Base-by-base conservation (phyloP, 331 rosid species). In the Pyrus hybrid region DNA sequence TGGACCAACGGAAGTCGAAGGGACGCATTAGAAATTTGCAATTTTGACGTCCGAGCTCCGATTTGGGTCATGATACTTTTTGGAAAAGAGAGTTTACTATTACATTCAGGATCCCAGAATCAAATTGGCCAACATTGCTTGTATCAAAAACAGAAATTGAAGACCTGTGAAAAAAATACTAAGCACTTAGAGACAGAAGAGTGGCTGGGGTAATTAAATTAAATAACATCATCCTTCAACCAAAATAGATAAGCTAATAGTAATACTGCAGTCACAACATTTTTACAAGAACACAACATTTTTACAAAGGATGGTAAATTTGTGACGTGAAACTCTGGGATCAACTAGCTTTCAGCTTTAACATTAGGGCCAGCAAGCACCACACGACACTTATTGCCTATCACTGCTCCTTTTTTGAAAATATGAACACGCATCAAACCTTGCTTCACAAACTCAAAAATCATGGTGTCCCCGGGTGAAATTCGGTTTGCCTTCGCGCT, bases 401-500 rank as follows among this genome's bases (percentile, higher is more conserved):
- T 14, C 63, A 20, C 13, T 13, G 26, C 30, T 7, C 49, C 63
- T 32, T 28, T 54, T 25, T 11, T 57, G 25, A 68, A 35, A n/a
- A 68, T n/a, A 58, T 77, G 63, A n/a, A 68, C 28, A 3, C 29
- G 43, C 49, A 60, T 29, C 21, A 57, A 47, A 41, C 51, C 11
- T 43, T 20, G 75, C 25, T 57, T 5, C 7, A 68, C 60, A 57
- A 56, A 43, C 80, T 77, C 75, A 30, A 77, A 68, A 30, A 68
- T 26, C 37, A 77, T 5, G 21, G 60, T 13, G 62, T 68, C 74
- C 9, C 75, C 75, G 7, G 17, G 3, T 30, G 60, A 37, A 28
- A 70, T 26, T 7, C 14, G 11, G 73, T 68, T 67, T 0, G 21
- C 68, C 9, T 12, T 35, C 35, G 13, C 70, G 43, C 8, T n/a